Conservation (phyloP, 441 rosid genomes). For the Flueggea neowawraea region DNA sequence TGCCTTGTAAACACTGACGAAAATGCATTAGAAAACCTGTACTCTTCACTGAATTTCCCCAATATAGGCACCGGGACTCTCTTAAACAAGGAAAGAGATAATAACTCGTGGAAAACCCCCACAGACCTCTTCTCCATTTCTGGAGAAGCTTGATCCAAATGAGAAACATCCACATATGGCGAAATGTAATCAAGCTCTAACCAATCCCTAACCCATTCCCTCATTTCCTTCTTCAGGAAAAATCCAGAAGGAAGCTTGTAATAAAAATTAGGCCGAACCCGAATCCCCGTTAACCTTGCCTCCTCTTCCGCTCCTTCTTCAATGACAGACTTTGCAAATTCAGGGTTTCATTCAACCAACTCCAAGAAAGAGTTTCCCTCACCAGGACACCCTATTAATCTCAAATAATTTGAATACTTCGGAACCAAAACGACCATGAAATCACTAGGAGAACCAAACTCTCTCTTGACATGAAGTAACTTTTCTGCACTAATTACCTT, state of each 20-base stretch:
- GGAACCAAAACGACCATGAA: slow-evolving; percentile 60
- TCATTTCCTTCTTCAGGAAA: slow-evolving; percentile 79
- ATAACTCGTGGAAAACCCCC: slow-evolving; percentile 76
- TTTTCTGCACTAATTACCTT: slow-evolving; percentile 59
- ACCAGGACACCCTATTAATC: slow-evolving; percentile 45
- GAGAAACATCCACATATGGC: slow-evolving; percentile 64
- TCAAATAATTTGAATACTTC: slow-evolving; percentile 56
- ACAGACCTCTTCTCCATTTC: slow-evolving; percentile 93
- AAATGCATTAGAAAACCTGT: slow-evolving; percentile 74
- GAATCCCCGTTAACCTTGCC: slow-evolving; percentile 41
- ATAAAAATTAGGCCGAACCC: slow-evolving; percentile 58
- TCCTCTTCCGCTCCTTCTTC: slow-evolving; percentile 65
- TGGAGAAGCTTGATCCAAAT: slow-evolving; percentile 57
- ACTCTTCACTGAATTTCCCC: slow-evolving; percentile 77
- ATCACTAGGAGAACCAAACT: slow-evolving; percentile 77
- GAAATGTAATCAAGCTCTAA: slow-evolving; percentile 77
- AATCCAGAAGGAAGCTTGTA: slow-evolving; percentile 66
- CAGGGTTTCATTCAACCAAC: slow-evolving; percentile 63
- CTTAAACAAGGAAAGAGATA: slow-evolving; percentile 71
- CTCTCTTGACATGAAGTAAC: slow-evolving; percentile 73
- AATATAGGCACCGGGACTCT: slow-evolving; percentile 77
- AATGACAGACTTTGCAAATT: slow-evolving; percentile 52
- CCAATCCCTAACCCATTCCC: slow-evolving; percentile 94
- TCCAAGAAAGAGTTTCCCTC: slow-evolving; percentile 60
- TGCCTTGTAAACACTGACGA: slow-evolving; percentile 80